Base-by-base conservation (phyloP, 2,329 filamentous ascomycete genomes). In the Aspergillus pseudoviridinutans region DNA sequence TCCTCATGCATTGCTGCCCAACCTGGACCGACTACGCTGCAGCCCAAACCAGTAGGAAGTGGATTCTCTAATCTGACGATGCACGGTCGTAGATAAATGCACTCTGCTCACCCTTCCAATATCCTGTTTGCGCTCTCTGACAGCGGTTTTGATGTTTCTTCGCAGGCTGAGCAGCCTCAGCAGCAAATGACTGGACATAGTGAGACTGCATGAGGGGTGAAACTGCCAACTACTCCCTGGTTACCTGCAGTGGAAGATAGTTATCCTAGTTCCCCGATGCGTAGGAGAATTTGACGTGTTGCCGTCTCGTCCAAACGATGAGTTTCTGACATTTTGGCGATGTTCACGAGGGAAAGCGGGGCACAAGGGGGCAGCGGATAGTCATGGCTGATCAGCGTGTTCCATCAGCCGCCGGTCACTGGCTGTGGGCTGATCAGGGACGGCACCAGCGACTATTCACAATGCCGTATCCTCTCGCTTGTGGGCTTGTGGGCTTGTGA, bases 1-100 rank as follows among this genome's bases (percentile, higher is more conserved):
- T 24, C 44, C 22, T 47, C 24, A 61, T 64, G 67, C 67, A 69
- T 68, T 70, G 70, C 67, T 73, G 65, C 71, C 71, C 70, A 73
- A 73, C 65, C 58, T 68, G 65, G 63, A 49, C 54, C 56, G 55
- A 58, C 56, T 32, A 50, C 49, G 24, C 14, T 27, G 35, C 51
- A 28, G 41, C 22, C 25, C 29, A 32, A 46, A 27, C 25, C 44
- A 47, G 44, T 47, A 47, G 44, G 22, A 47, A 49, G 51, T 35
- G 41, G 24, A 38, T 14, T 24, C 29, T 51, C 20, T 38, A 6
- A n/a, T 24, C 50, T 42, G 49, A 51, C n/a, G 20, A 47, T 47
- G 44, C 44, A 47, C 44, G 12, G 44, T 47, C 44, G 10, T 47
- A 47, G 44, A 47, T 47, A 47, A 24, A 47, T 47, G 44, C 24